Percentiles rank a stretch among this genome's conserved stretches.
Conservation (phyloP, 352 stramenopile genomes). For the Saprolegnia diclina region DNA sequence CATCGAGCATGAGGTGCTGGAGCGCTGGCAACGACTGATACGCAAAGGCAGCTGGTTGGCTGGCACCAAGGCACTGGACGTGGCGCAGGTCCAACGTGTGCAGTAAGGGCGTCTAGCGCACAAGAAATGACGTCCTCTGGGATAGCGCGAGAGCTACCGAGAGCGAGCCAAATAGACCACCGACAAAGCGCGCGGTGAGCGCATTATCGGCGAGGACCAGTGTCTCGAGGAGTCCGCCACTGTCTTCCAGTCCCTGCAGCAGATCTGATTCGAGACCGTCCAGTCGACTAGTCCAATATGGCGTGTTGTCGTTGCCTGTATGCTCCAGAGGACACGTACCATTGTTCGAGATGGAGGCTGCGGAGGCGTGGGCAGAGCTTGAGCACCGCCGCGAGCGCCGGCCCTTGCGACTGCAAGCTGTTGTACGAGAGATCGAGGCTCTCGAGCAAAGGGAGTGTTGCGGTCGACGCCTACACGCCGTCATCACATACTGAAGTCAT, state of each 20-base stretch:
- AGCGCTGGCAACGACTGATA: constrained; percentile 7
- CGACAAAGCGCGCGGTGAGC: constrained; percentile 2
- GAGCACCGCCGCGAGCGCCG: constrained; percentile 6
- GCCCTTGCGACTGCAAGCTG: constrained; percentile 32
- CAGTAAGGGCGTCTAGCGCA: neutral
- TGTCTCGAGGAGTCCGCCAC: no score
- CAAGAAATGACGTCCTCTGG: no score
- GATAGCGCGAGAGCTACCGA: no score
- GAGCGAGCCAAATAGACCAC: neutral
- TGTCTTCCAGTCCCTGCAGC: no score
- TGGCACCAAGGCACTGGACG: neutral
- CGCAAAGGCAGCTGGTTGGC: neutral
- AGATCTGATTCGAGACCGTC: neutral
- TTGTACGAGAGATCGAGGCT: constrained; percentile 69
- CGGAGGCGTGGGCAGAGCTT: constrained; percentile 1
- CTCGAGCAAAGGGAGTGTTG: constrained; percentile 28
- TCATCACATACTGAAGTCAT: neutral
- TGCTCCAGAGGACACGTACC: no score
- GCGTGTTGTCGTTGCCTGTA: no score
- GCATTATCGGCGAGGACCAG: constrained; percentile 13
- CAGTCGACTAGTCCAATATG: no score
- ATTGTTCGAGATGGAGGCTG: constrained; percentile 24
- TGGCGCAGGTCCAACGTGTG: constrained; percentile 18
- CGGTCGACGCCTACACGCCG: neutral
- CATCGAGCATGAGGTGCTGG: constrained; percentile 13